Percentiles rank a stretch among this genome's conserved stretches.
phyloP scores from a whole-genome alignment of 202 grass and related monocot genomes.

The Digitaria exilis region DNA sequence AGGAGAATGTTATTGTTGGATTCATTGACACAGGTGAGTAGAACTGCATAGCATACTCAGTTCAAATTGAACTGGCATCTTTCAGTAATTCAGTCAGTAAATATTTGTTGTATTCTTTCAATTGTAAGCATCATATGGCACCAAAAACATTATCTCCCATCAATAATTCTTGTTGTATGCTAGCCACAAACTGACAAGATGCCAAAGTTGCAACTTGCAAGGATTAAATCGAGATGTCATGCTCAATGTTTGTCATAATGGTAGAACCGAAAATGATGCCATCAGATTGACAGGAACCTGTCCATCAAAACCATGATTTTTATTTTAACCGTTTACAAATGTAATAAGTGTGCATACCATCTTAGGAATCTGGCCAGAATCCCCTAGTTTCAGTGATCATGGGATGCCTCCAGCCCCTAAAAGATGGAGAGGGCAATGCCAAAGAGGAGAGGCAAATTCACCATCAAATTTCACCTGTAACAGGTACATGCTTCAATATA shows the following conservation, averaged over 20 bases:
- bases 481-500: constrained; percentile 41
- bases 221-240: background rate
- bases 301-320: background rate
- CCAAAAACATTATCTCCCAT: background rate
- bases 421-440: constrained; percentile 78
- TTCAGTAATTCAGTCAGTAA: background rate
- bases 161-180: constrained; percentile 18
- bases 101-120: background rate
- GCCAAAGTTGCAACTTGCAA: background rate
- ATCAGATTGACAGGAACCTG: background rate
- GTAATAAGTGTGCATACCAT: background rate
- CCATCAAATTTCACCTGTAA: constrained; percentile 73
- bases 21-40: constrained; percentile 80
- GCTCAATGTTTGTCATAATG: constrained; percentile 15
- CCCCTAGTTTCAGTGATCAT: constrained; percentile 68
- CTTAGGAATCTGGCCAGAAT: constrained; percentile 87
- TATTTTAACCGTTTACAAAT: background rate
- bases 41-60: background rate
- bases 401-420: constrained; percentile 67
- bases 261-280: background rate
- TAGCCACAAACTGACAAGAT: constrained; percentile 31
- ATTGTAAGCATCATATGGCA: background rate
- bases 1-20: constrained; percentile 79
- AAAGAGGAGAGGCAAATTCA: constrained; percentile 55
- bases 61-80: background rate